Conservation (phyloP, 495 filamentous ascomycete species). For the Neurospora sp. region DNA sequence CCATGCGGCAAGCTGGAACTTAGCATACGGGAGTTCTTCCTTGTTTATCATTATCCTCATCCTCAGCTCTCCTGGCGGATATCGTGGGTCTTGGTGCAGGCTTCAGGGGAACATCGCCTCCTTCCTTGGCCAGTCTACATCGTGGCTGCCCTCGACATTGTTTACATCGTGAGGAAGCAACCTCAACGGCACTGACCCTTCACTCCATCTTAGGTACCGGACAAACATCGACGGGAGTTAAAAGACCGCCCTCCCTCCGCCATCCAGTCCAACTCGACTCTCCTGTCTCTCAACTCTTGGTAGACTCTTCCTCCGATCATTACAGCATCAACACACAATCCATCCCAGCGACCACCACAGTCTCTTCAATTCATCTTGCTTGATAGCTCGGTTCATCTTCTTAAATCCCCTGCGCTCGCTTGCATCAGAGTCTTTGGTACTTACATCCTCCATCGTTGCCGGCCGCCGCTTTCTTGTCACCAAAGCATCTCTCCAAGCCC, state of each 20-base stretch:
- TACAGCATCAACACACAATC: constrained; percentile 39
- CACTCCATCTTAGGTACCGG: neutral
- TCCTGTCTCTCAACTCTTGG: constrained; percentile 28
- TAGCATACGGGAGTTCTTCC: neutral
- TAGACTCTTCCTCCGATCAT: constrained; percentile 38
- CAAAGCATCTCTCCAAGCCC: constrained; percentile 8
- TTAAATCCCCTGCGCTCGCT: constrained; percentile 37
- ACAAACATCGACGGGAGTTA: neutral
- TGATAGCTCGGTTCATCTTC: constrained; percentile 46
- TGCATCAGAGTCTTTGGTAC: constrained; percentile 40
- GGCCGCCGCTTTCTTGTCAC: constrained; percentile 15
- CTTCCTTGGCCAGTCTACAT: neutral
- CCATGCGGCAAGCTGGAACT: neutral
- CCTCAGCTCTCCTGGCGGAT: neutral
- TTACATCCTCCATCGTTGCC: constrained; percentile 23
- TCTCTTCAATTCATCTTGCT: constrained; percentile 43
- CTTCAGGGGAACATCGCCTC: neutral
- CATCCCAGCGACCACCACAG: constrained; percentile 29
- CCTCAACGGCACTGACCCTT: neutral
- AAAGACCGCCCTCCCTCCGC: neutral
- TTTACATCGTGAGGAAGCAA: constrained; percentile 3
- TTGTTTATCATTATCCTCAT: neutral
- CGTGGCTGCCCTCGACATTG: neutral
- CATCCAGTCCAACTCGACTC: constrained; percentile 11
- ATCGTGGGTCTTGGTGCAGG: neutral